These are phyloP conservation scores for Clarireedia hainanense DNA, from an alignment of 2,329 filamentous ascomycete genomes.

Conservation along the genomic window DNA sequence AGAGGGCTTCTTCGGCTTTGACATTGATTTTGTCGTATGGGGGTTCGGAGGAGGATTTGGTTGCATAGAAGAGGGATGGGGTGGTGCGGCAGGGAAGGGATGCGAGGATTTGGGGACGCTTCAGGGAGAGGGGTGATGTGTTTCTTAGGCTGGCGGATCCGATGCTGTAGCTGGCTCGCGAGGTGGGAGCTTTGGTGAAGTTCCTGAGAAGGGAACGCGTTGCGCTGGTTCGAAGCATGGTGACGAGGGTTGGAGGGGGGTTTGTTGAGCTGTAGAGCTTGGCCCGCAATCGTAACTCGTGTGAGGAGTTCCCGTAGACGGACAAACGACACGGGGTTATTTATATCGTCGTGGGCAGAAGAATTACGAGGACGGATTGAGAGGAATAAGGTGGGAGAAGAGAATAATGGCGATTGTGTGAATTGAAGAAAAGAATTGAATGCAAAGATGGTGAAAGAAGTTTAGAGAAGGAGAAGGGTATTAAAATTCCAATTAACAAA, in stretches of 20 bases:
- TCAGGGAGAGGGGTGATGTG: conserved; percentile 16
- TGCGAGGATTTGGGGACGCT: conserved; percentile 18
- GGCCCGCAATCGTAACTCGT: conserved; percentile 18
- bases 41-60: conserved; percentile 20
- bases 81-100: conserved; percentile 31
- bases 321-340: background rate
- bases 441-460: background rate
- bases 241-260: conserved; percentile 10
- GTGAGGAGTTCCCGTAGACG: background rate
- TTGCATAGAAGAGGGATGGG: conserved; percentile 40
- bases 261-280: conserved; percentile 9
- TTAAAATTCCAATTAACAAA: background rate
- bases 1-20: conserved; percentile 47
- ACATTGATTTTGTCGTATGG: conserved; percentile 40
- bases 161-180: conserved; percentile 21
- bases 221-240: conserved; percentile 27
- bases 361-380: background rate
- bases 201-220: conserved; percentile 25
- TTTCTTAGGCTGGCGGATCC: conserved; percentile 20
- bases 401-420: background rate
- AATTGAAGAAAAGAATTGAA: background rate
- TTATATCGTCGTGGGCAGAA: background rate
- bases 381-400: background rate
- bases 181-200: conserved; percentile 20
- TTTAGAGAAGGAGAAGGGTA: background rate